Evolutionary conservation across 176 grass and related monocot species (phyloP).

Genomic region (Thalia dealbata): DNA sequence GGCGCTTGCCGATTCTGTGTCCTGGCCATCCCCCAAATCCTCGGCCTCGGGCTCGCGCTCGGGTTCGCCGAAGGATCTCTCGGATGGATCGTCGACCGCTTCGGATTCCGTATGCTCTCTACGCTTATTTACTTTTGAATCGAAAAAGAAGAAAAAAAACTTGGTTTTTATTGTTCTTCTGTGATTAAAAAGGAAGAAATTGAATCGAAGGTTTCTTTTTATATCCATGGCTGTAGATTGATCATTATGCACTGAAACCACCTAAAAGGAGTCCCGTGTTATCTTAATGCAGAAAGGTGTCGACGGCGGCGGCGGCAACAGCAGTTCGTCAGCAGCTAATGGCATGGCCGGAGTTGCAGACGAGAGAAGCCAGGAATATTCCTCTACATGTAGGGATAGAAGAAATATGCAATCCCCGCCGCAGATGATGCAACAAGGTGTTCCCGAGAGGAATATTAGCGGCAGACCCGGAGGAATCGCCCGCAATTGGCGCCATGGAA

Average conservation of each 20-base stretch:
- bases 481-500: constrained; percentile 24
- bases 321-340: not conserved
- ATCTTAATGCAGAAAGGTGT: not conserved
- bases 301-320: not conserved
- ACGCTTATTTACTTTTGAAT: not conserved
- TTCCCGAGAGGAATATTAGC: not conserved
- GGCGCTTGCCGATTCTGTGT: constrained; percentile 22
- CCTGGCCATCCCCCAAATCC: too few relatives aligned
- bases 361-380: not conserved
- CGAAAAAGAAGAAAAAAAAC: not conserved
- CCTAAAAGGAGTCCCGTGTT: too few relatives aligned
- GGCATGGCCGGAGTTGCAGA: not conserved
- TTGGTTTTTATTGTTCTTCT: not conserved
- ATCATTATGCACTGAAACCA: not conserved
- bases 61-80: constrained; percentile 33
- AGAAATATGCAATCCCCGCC: too few relatives aligned
- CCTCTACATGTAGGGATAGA: not conserved
- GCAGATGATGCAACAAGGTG: too few relatives aligned
- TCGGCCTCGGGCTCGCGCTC: constrained; percentile 9
- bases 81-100: constrained; percentile 26
- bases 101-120: constrained; percentile 14
- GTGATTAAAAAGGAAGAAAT: not conserved
- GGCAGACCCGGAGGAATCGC: not conserved
- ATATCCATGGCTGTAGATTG: too few relatives aligned
- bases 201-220: too few relatives aligned